Conservation (phyloP, 495 filamentous ascomycete genomes). For the Darksidea phi region DNA sequence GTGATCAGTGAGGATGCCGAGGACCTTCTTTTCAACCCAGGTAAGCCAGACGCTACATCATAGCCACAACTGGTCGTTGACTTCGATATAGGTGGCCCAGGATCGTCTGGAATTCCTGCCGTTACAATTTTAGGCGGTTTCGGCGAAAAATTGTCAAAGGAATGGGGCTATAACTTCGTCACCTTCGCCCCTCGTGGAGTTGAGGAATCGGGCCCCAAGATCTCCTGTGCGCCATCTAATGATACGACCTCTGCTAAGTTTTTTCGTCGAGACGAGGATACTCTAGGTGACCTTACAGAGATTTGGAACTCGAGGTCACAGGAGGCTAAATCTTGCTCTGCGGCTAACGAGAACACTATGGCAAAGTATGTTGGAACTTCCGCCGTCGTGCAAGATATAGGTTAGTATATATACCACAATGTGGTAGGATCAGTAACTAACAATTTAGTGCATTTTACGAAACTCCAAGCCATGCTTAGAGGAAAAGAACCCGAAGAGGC, state of each 20-base stretch:
- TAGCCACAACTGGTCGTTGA: neutral
- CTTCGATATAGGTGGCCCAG: constrained; percentile 10
- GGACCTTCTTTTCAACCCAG: constrained; percentile 12
- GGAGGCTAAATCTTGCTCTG: neutral
- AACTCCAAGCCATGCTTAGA: neutral
- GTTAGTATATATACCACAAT: too few species aligned
- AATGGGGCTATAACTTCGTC: constrained; percentile 14
- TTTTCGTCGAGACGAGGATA: neutral
- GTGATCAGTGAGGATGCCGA: constrained; percentile 2
- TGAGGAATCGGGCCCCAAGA: neutral
- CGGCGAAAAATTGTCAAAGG: neutral
- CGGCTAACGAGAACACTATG: constrained; percentile 1
- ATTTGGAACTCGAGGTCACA: neutral
- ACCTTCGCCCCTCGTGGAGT: constrained; percentile 17
- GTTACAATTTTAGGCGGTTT: neutral
- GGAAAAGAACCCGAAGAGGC: constrained; percentile 9
- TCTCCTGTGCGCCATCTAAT: neutral
- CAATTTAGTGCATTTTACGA: constrained; percentile 11
- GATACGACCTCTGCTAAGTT: neutral
- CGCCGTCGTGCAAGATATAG: constrained; percentile 10
- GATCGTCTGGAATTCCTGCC: neutral
- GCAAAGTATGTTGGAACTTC: constrained; percentile 8
- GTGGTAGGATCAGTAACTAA: too few species aligned
- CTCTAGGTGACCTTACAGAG: neutral
- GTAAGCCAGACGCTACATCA: neutral